A percentile compares a stretch with the other conserved stretches of the same genome.
Evolutionary conservation across 2,329 filamentous ascomycete genomes (phyloP).

Genomic region (Pseudocercospora cruenta): DNA sequence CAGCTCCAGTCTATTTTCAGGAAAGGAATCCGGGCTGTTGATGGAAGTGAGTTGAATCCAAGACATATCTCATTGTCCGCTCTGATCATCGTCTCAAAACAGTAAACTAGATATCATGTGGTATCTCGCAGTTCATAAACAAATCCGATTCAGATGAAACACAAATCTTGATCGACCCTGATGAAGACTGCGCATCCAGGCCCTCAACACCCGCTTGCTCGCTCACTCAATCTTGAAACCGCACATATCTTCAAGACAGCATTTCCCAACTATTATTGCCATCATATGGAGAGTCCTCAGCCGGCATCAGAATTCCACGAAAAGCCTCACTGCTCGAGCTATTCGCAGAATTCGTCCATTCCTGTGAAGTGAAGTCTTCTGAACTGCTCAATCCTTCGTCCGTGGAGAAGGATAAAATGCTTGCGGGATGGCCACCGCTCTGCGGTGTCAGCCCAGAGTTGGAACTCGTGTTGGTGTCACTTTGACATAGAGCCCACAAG

Average conservation of each 20-base stretch:
- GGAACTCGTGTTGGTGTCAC: constrained; percentile 28
- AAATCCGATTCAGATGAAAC: neutral
- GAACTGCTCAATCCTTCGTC: constrained; percentile 30
- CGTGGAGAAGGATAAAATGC: constrained; percentile 35
- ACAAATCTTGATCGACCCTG: neutral
- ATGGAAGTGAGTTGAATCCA: neutral
- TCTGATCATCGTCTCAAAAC: neutral
- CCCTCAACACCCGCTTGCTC: neutral
- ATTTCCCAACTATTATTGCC: constrained; percentile 47
- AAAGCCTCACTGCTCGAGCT: constrained; percentile 23
- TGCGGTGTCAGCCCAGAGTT: constrained; percentile 20
- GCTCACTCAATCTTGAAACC: neutral
- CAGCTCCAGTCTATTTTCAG: neutral
- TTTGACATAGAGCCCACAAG: constrained; percentile 37
- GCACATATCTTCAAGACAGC: constrained; percentile 4
- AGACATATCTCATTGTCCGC: neutral
- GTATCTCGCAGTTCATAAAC: constrained; percentile 1
- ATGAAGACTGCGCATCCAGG: too few relatives aligned
- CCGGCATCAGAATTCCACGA: constrained; percentile 30
- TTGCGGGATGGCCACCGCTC: constrained; percentile 26
- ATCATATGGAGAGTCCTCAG: constrained; percentile 10
- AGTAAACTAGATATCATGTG: neutral
- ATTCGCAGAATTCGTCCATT: constrained; percentile 23
- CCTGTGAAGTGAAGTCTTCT: constrained; percentile 27
- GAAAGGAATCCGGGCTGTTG: neutral